These are phyloP conservation scores for Colletotrichum sp. DNA, from an alignment of 2,329 filamentous ascomycete genomes.

Conservation along the genomic window DNA sequence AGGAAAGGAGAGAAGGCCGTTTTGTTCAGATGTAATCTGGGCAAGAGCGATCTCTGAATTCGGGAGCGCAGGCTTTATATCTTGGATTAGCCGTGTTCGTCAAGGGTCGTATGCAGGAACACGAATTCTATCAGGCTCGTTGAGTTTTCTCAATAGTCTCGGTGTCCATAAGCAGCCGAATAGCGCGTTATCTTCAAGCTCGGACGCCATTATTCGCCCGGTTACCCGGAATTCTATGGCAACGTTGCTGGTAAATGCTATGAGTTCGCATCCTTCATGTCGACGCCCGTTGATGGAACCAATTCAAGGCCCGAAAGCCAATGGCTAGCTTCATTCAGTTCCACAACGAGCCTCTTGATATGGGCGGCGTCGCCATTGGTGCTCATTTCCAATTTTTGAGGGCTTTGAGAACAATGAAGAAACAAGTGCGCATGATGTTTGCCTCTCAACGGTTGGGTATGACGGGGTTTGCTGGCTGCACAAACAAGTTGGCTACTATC, in stretches of 20 bases:
- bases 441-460: not conserved
- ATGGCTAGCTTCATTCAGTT: not conserved
- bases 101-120: not conserved
- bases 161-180: not conserved
- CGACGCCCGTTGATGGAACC: not conserved
- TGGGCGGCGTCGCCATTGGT: not conserved
- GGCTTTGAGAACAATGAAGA: not conserved
- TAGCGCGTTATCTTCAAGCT: not conserved
- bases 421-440: not conserved
- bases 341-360: accelerated
- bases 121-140: accelerated
- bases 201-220: not conserved
- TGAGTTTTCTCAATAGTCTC: not conserved
- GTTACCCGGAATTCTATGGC: not conserved
- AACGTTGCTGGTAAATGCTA: not conserved
- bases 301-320: accelerated
- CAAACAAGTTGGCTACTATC: not conserved
- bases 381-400: not conserved
- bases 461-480: not conserved
- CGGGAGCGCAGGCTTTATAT: not conserved
- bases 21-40: accelerated
- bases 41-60: not conserved
- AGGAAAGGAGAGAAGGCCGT: not conserved
- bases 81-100: not conserved
- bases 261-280: not conserved